A percentile compares a stretch with the other conserved stretches of the same genome.
Conservation (phyloP, 1,139 yeast genomes). For the Suhomyces choctaworum region DNA sequence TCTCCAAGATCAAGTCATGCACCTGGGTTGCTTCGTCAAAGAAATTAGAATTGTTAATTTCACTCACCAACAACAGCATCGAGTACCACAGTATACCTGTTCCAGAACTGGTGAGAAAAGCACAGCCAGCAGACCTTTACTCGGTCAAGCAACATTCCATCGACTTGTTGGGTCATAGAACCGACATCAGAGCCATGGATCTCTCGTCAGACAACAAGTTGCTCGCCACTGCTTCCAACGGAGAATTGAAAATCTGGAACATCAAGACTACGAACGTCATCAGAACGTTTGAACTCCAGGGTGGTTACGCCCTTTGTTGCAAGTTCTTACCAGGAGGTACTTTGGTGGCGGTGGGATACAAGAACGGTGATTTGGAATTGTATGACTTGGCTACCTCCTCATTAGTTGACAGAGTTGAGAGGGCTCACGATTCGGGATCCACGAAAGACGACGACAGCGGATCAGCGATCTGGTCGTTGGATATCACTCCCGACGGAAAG, state of each 20-base stretch:
- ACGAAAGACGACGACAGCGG: constrained; percentile 37
- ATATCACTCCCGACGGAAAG: constrained; percentile 82
- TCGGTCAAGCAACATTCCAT: constrained; percentile 50
- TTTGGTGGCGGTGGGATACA: constrained; percentile 84
- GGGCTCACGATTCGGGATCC: constrained; percentile 54
- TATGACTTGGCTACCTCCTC: constrained; percentile 86
- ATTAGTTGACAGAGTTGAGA: constrained; percentile 58
- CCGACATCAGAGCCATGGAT: constrained; percentile 83
- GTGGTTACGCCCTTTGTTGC: constrained; percentile 84
- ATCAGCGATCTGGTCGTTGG: constrained; percentile 90
- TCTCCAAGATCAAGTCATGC: constrained; percentile 56
- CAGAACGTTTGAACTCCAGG: constrained; percentile 68
- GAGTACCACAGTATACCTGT: constrained; percentile 62
- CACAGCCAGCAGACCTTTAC: constrained; percentile 39
- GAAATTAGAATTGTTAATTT: constrained; percentile 58
- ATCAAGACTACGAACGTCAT: constrained; percentile 69
- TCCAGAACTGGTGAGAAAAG: constrained; percentile 48
- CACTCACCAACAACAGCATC: constrained; percentile 71
- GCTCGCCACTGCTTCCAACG: constrained; percentile 88
- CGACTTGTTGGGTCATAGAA: constrained; percentile 83
- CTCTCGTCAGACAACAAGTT: constrained; percentile 78
- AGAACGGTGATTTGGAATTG: constrained; percentile 79
- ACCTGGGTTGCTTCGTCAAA: constrained; percentile 54
- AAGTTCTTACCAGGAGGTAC: constrained; percentile 91
- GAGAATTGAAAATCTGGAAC: constrained; percentile 88